Evolutionary conservation across 805 yeast species (phyloP).

Genomic region (Maudiozyma bulderi): DNA sequence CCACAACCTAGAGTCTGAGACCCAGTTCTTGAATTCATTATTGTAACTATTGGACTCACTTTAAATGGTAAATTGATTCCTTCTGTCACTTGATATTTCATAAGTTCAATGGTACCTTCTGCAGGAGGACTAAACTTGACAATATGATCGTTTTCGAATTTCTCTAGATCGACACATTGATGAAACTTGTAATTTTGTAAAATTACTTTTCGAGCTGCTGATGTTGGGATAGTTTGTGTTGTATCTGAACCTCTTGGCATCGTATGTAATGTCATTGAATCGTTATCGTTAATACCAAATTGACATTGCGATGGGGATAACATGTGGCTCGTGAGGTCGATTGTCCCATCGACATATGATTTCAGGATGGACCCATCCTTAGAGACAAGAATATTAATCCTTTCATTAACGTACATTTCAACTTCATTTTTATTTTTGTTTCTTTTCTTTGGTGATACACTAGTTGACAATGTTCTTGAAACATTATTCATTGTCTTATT

Average conservation of each 20-base stretch:
- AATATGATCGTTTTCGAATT: constrained; percentile 53
- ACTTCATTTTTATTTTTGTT: constrained; percentile 58
- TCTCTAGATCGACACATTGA: constrained; percentile 69
- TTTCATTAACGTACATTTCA: constrained; percentile 65
- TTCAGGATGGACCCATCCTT: constrained; percentile 54
- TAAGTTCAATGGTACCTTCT: constrained; percentile 76
- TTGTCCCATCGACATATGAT: constrained; percentile 67
- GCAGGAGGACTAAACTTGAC: constrained; percentile 73
- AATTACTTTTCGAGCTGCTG: constrained; percentile 34
- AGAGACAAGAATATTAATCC: constrained; percentile 59
- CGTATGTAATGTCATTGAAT: constrained; percentile 20
- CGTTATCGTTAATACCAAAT: constrained; percentile 64
- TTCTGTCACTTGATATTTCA: constrained; percentile 57
- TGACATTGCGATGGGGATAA: constrained; percentile 79
- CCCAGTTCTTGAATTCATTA: constrained; percentile 20
- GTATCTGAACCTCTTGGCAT: constrained; percentile 7
- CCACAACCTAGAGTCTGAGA: constrained; percentile 31
- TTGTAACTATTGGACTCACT: constrained; percentile 52
- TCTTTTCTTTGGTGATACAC: not conserved
- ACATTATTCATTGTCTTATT: not conserved
- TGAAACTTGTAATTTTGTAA: constrained; percentile 78
- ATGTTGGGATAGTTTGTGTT: constrained; percentile 21
- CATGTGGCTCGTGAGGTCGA: constrained; percentile 59
- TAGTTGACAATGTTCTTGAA: not conserved
- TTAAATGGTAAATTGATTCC: constrained; percentile 63